These are phyloP conservation scores for Arthroderma sp. DNA, from an alignment of 2,329 filamentous ascomycete species.

Conservation along the genomic window DNA sequence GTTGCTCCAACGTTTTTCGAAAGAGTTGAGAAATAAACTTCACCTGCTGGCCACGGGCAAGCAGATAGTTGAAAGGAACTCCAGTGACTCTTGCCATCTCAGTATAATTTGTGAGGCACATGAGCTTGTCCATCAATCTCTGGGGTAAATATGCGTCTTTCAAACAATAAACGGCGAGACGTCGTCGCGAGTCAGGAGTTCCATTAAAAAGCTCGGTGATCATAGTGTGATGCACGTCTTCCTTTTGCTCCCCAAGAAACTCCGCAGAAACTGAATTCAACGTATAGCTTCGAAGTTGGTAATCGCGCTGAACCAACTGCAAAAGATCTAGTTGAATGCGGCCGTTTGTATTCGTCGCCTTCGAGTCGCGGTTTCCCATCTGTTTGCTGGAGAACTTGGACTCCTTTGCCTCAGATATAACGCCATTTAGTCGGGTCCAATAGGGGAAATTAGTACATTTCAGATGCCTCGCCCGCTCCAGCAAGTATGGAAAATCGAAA, in stretches of 20 bases:
- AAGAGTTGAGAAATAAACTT: slow-evolving; percentile 97
- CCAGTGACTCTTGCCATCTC: slow-evolving; percentile 99
- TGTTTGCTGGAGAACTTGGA: slow-evolving; percentile 94
- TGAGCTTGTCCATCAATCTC: slow-evolving; percentile 89
- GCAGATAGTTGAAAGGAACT: slow-evolving; percentile 88
- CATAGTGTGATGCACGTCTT: slow-evolving; percentile 98
- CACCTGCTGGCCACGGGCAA: slow-evolving; percentile 87
- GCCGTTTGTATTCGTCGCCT: slow-evolving; percentile 87
- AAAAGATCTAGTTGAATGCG: slow-evolving; percentile 83
- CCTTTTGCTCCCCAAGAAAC: slow-evolving; percentile 93
- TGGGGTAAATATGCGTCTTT: slow-evolving; percentile 97
- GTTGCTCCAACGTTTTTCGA: slow-evolving; percentile 83
- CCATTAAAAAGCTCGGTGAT: slow-evolving; percentile 97
- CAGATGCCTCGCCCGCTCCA: slow-evolving; percentile 74
- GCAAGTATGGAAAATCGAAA: slow-evolving; percentile 93
- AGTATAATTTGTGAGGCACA: slow-evolving; percentile 96
- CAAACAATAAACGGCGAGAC: slow-evolving; percentile 86
- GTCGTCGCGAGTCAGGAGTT: slow-evolving; percentile 78
- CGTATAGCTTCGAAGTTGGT: slow-evolving; percentile 92
- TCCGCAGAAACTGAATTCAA: slow-evolving; percentile 92
- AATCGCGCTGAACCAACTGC: slow-evolving; percentile 87
- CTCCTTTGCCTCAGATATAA: slow-evolving; percentile 58
- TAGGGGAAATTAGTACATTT: slow-evolving; percentile 71
- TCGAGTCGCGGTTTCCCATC: slow-evolving; percentile 91
- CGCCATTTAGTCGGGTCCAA: slow-evolving; percentile 66